Conservation (phyloP, 768 basidiomycete species). For the Boletus patriciae region DNA sequence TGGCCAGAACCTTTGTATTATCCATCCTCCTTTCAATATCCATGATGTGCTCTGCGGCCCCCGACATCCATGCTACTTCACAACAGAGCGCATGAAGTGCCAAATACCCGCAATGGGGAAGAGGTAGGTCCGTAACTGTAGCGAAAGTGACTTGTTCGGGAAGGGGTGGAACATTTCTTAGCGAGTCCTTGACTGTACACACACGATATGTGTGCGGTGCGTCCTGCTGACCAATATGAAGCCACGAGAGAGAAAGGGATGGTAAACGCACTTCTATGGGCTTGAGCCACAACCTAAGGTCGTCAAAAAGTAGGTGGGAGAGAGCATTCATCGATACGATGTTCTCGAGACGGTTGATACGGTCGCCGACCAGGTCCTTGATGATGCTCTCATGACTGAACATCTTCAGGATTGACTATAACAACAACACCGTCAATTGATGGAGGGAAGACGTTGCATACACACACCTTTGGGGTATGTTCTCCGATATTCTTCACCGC, state of each 20-base stretch:
- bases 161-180: not conserved
- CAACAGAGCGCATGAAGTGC: conserved; percentile 9
- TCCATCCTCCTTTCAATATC: conserved; percentile 6
- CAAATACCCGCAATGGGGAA: not conserved
- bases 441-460: not conserved
- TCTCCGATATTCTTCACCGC: not conserved
- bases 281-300: conserved; percentile 3
- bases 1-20: not conserved
- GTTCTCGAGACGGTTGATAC: not conserved
- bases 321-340: not conserved
- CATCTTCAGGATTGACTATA: not conserved
- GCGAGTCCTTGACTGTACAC: not conserved
- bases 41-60: conserved; percentile 1
- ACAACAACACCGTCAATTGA: not conserved
- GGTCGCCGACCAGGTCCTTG: not conserved
- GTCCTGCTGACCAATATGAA: not conserved
- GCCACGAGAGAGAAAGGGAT: not conserved
- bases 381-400: not conserved
- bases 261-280: not conserved
- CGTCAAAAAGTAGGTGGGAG: not conserved
- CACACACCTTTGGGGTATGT: not conserved
- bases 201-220: not conserved
- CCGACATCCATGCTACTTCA: conserved; percentile 9
- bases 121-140: not conserved
- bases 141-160: conserved; percentile 1